Evolutionary conservation across 768 basidiomycete genomes (phyloP).

Genomic region (Steccherinum ochraceum): DNA sequence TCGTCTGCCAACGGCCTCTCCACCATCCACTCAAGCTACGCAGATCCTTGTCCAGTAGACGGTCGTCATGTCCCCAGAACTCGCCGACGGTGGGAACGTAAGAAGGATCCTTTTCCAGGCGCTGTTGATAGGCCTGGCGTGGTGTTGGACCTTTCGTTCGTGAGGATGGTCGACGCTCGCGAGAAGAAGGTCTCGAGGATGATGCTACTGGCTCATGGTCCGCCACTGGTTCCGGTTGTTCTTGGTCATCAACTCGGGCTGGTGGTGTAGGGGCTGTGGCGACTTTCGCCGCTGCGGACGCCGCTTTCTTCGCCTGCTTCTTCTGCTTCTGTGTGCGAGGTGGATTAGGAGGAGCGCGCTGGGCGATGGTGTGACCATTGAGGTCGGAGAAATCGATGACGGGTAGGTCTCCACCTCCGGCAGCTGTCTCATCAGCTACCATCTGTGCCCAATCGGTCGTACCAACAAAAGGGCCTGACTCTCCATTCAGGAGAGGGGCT

Average conservation of each 20-base stretch:
- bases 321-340: slow-evolving; percentile 17
- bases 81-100: slow-evolving; percentile 87
- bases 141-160: slow-evolving; percentile 52
- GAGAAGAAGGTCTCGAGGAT: slow-evolving; percentile 29
- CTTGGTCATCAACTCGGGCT: slow-evolving; percentile 13
- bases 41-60: slow-evolving; percentile 75
- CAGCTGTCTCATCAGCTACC: slow-evolving; percentile 67
- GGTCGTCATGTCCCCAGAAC: slow-evolving; percentile 95
- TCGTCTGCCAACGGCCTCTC: slow-evolving; percentile 69
- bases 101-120: slow-evolving; percentile 78
- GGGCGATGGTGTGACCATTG: slow-evolving; percentile 24
- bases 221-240: slow-evolving; percentile 14
- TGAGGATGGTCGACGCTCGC: slow-evolving; percentile 16
- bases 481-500: slow-evolving; percentile 24
- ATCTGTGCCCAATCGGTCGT: slow-evolving; percentile 74
- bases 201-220: slow-evolving; percentile 32
- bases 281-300: slow-evolving; percentile 26
- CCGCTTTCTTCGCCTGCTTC: slow-evolving; percentile 28
- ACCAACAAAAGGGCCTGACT: slow-evolving; percentile 40
- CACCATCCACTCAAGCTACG: slow-evolving; percentile 85
- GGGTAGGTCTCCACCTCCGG: slow-evolving; percentile 62
- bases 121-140: slow-evolving; percentile 82
- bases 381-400: slow-evolving; percentile 77
- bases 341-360: slow-evolving; percentile 16
- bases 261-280: slow-evolving; percentile 19